Base-by-base conservation (phyloP, 1,139 yeast genomes). In the Candida glucosophila region DNA sequence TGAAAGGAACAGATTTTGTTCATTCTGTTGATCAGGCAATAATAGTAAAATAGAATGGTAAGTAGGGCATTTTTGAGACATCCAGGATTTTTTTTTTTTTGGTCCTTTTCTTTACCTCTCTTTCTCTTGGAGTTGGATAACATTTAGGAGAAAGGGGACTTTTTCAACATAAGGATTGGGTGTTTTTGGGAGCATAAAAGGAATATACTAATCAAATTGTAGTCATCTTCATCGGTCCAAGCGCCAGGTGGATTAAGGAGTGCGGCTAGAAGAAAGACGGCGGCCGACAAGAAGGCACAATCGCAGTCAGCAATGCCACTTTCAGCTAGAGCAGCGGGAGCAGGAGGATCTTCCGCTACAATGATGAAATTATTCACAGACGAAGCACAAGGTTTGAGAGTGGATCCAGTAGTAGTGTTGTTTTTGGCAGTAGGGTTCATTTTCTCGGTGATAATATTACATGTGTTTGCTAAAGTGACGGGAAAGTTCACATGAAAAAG, bases 361-460 rank as follows among this genome's bases (percentile, higher is more conserved):
- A 79, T 90, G 78, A 69, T 90, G 62, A 90, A 90, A 65, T 76
- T 90, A 38, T 92, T 85, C 67, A 88, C 96, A 22, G 98, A 90
- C 46, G 98, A 90, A 62, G 95, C 97, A 24, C 86, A 85, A 49
- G 98, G 97, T 27, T 72, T 90, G 47, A 79, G 92, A 57, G 95
- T 90, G 33, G 98, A 90, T 56, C 97, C 98, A 14, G 73, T 90
- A 45, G 95, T 90, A 27, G 96, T 90, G 26, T 73, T 90, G 61
- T 92, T 90, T 42, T 71, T 92, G 57, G 95, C 97, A 23, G 88
- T 90, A 35, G 95, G 96, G 14, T 90, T 92, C 63, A 86, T 90
- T 47, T 85, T 90, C 61, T 81, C 95, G 20, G 98, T 90, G 29
- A 86, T 90, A 40, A 78, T 85, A 32, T 67, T 90, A 51, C 99